A percentile compares a stretch with the other conserved stretches of the same genome.
These are phyloP conservation scores for Chenopodium quinoa DNA, from an alignment of 148 eudicot genomes.

Conservation along the genomic window DNA sequence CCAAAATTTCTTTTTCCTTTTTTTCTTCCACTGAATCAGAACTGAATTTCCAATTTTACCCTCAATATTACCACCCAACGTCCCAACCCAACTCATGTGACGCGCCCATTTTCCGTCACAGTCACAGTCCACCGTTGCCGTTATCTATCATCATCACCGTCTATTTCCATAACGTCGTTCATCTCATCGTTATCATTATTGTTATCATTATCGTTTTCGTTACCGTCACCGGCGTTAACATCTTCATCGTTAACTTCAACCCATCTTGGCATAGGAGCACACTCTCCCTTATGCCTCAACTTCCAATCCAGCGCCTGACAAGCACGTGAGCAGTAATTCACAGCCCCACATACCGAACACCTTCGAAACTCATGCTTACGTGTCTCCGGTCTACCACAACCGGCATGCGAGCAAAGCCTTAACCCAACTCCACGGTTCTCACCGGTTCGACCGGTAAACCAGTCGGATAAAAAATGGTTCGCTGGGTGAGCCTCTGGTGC, in stretches of 20 bases:
- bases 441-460: constrained; percentile 36
- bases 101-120: constrained; percentile 27
- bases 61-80: neutral
- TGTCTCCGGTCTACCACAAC: constrained; percentile 70
- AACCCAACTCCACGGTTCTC: constrained; percentile 10
- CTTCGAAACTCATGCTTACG: constrained; percentile 56
- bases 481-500: constrained; percentile 73
- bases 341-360: constrained; percentile 66
- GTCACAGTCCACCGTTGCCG: constrained; percentile 20
- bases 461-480: constrained; percentile 56
- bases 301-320: constrained; percentile 82
- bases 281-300: constrained; percentile 56
- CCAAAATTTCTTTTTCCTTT: constrained; percentile 1
- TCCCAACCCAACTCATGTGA: constrained; percentile 22
- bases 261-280: constrained; percentile 43
- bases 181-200: constrained; percentile 14
- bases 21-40: no score
- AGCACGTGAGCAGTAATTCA: constrained; percentile 69
- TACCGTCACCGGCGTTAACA: constrained; percentile 6
- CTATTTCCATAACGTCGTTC: neutral
- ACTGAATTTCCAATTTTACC: constrained; percentile 20
- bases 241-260: constrained; percentile 15
- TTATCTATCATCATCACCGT: neutral
- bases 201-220: neutral
- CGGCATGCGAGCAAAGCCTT: constrained; percentile 41